A percentile compares a stretch with the other conserved stretches of the same genome.
phyloP scores from a whole-genome alignment of 192 early-diverging fungal genomes.

The Borealophlyctis nickersoniae region DNA sequence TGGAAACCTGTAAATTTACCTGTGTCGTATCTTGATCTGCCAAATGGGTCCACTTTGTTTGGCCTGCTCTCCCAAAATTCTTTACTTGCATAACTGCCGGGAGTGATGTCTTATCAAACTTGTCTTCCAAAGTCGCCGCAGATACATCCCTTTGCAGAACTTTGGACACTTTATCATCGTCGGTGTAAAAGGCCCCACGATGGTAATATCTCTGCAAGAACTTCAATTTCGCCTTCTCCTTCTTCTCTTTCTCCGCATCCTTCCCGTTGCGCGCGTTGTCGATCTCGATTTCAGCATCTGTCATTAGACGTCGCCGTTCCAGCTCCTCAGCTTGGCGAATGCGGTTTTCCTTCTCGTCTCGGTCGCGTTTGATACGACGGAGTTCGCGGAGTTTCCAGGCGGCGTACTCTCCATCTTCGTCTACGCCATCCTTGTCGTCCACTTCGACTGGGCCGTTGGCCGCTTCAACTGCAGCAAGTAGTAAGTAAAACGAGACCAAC shows the following conservation, averaged over 20 bases:
- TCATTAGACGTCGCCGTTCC: constrained; percentile 75
- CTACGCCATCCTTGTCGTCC: constrained; percentile 89
- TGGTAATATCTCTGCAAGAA: constrained; percentile 83
- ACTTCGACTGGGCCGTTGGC: constrained; percentile 52
- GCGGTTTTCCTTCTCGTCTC: constrained; percentile 64
- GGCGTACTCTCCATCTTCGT: constrained; percentile 84
- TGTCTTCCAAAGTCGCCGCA: constrained; percentile 72
- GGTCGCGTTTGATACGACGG: constrained; percentile 82
- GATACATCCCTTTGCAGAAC: constrained; percentile 64
- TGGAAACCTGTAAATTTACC: constrained; percentile 22
- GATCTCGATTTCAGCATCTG: constrained; percentile 73
- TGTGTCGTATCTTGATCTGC: constrained; percentile 76
- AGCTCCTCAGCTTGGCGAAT: constrained; percentile 76
- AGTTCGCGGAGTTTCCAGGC: constrained; percentile 91
- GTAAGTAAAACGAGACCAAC: constrained; percentile 1
- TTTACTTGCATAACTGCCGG: constrained; percentile 89
- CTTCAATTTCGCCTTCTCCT: constrained; percentile 56
- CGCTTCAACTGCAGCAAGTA: constrained; percentile 33
- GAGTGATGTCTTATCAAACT: constrained; percentile 63
- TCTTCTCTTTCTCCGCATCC: constrained; percentile 54
- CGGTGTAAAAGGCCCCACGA: constrained; percentile 83
- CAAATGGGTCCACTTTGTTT: constrained; percentile 88
- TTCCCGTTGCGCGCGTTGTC: constrained; percentile 68
- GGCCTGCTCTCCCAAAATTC: constrained; percentile 81
- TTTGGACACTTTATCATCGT: constrained; percentile 47